Conservation (phyloP, 1,284 basidiomycete species). For the Pseudozyma tsukubaensis region DNA sequence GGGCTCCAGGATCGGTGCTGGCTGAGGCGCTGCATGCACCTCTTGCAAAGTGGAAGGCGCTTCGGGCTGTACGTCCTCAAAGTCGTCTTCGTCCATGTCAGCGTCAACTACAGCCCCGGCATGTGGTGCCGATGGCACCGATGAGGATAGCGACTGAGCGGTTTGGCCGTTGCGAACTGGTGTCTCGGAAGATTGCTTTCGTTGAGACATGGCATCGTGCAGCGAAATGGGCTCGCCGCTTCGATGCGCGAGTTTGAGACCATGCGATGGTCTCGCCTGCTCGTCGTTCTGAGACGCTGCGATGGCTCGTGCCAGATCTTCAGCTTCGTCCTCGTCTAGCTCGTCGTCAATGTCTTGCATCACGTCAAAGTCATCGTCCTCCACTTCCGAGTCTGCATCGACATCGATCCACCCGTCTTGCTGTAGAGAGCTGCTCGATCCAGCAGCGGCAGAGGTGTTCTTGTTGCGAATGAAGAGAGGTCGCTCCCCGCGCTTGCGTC, state of each 20-base stretch:
- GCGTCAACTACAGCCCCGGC: conserved; percentile 2
- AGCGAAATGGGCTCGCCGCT: conserved; percentile 41
- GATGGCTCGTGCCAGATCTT: conserved; percentile 56
- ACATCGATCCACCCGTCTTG: conserved; percentile 41
- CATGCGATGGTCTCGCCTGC: conserved; percentile 5
- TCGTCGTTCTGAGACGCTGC: conserved; percentile 34
- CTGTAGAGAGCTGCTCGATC: conserved; percentile 8
- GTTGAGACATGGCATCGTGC: conserved; percentile 25
- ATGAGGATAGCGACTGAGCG: background rate
- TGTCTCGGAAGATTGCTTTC: conserved; percentile 1
- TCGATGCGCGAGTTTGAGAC: conserved; percentile 28
- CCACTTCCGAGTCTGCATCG: conserved; percentile 28
- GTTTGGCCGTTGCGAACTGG: background rate
- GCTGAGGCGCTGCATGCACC: background rate
- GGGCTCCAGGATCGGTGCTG: background rate
- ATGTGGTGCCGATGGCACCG: background rate
- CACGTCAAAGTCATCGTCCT: conserved; percentile 10
- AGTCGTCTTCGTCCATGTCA: conserved; percentile 38
- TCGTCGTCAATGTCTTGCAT: conserved; percentile 26
- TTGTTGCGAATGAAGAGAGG: conserved; percentile 44
- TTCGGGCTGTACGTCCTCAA: conserved; percentile 36
- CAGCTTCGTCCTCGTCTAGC: conserved; percentile 54
- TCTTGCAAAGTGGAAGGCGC: conserved; percentile 20
- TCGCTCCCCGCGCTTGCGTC: conserved; percentile 24
- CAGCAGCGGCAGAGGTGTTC: background rate